Evolutionary conservation across 2,329 filamentous ascomycete genomes (phyloP).

Genomic region (Aureobasidium namibiae): DNA sequence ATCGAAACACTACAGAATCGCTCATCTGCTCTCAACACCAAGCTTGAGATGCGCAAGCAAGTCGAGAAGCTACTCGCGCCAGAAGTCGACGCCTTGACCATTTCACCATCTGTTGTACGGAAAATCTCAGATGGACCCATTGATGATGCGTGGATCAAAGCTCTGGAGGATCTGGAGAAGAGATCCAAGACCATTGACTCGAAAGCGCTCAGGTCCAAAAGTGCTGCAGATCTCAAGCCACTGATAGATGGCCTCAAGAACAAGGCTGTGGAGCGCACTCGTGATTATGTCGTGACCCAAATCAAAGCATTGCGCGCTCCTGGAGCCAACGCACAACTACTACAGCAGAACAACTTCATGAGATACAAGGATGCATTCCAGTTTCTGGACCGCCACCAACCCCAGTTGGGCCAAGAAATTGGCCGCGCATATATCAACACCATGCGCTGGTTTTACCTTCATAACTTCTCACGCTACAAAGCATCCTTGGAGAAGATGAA

Average conservation of each 20-base stretch:
- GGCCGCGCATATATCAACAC: conserved; percentile 92
- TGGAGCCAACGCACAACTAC: conserved; percentile 93
- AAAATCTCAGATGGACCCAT: conserved; percentile 84
- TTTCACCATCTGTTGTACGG: conserved; percentile 74
- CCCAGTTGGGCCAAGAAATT: conserved; percentile 80
- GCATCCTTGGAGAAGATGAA: conserved; percentile 77
- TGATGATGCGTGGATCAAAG: conserved; percentile 80
- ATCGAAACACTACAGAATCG: conserved; percentile 88
- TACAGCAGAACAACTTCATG: conserved; percentile 87
- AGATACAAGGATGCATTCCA: conserved; percentile 80
- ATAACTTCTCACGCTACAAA: conserved; percentile 82
- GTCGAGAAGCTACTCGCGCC: conserved; percentile 84
- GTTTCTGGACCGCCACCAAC: conserved; percentile 76
- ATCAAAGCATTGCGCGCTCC: conserved; percentile 91
- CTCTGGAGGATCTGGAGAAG: conserved; percentile 75
- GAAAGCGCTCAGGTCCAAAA: conserved; percentile 59
- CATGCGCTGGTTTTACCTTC: conserved; percentile 96
- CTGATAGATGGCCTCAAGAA: conserved; percentile 75
- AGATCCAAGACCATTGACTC: conserved; percentile 64
- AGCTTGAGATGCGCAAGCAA: conserved; percentile 78
- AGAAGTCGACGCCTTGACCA: conserved; percentile 82
- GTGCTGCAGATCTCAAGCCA: conserved; percentile 74
- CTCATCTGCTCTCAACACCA: conserved; percentile 72
- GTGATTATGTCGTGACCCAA: conserved; percentile 88
- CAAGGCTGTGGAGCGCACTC: conserved; percentile 87